phyloP scores from a whole-genome alignment of 441 rosid species.

The Gossypium gossypioides region DNA sequence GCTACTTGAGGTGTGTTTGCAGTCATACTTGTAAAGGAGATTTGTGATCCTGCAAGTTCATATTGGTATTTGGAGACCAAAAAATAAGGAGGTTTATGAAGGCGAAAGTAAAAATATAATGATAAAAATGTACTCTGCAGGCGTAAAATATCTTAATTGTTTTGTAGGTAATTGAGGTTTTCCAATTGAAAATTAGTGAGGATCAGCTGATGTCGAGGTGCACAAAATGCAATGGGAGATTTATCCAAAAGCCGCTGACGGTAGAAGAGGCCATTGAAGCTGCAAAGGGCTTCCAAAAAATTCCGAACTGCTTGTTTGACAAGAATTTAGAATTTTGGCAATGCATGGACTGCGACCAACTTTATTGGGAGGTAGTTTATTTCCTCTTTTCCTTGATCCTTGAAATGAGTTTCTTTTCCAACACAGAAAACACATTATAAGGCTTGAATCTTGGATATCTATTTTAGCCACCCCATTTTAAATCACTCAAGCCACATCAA shows the following conservation, averaged over 20 bases:
- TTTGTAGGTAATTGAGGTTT: conserved; percentile 61
- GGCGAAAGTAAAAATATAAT: neutral
- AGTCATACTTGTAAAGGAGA: neutral
- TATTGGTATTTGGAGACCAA: neutral
- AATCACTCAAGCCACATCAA: neutral
- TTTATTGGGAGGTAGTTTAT: conserved; percentile 77
- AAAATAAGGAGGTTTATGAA: neutral
- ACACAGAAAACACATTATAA: neutral
- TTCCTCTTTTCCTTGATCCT: neutral
- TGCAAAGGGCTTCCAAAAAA: conserved; percentile 84
- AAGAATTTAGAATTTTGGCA: conserved; percentile 84
- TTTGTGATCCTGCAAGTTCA: neutral
- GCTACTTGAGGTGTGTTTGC: conserved; percentile 59
- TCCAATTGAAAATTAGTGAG: conserved; percentile 56
- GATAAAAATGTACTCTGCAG: neutral
- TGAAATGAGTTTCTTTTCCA: neutral
- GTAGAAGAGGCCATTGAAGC: conserved; percentile 86
- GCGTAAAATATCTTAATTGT: neutral
- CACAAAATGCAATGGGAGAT: conserved; percentile 85
- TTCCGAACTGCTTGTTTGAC: conserved; percentile 69
- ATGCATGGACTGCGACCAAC: conserved; percentile 83
- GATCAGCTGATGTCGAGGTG: conserved; percentile 84
- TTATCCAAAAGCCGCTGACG: conserved; percentile 61
- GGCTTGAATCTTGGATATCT: neutral
- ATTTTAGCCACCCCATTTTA: neutral